Evolutionary conservation across 2,329 filamentous ascomycete genomes (phyloP).

Genomic region (Fusarium foetens): DNA sequence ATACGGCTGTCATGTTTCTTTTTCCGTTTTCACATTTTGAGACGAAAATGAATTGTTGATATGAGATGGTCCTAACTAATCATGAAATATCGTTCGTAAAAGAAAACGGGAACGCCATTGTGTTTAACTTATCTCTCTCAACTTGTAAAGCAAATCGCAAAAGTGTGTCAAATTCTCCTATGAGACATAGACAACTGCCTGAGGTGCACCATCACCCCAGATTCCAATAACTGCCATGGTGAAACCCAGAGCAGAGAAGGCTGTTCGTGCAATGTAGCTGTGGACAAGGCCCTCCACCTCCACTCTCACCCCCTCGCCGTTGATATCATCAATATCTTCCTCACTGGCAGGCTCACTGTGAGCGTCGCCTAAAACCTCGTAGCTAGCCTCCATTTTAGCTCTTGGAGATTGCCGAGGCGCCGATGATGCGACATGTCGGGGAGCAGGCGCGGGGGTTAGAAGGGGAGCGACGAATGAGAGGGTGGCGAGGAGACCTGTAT

Average conservation of each 20-base stretch:
- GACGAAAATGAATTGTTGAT: constrained; percentile 16
- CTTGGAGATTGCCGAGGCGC: constrained; percentile 47
- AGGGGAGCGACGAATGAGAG: constrained; percentile 67
- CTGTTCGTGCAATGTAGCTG: constrained; percentile 65
- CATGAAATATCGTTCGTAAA: constrained; percentile 15
- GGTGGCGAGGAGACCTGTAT: constrained; percentile 77
- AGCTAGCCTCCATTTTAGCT: constrained; percentile 73
- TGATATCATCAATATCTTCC: constrained; percentile 64
- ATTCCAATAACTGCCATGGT: constrained; percentile 71
- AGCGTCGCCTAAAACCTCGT: constrained; percentile 72
- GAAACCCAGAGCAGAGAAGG: constrained; percentile 66
- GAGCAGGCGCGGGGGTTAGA: constrained; percentile 54
- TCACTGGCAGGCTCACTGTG: constrained; percentile 60
- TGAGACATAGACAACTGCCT: constrained; percentile 49
- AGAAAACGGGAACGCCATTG: constrained; percentile 23
- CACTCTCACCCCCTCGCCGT: constrained; percentile 70
- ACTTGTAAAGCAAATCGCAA: constrained; percentile 14
- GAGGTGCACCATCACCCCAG: constrained; percentile 69
- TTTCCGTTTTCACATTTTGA: neutral
- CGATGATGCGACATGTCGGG: constrained; percentile 44
- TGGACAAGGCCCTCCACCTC: constrained; percentile 66
- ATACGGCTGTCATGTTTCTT: neutral
- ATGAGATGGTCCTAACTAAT: constrained; percentile 31
- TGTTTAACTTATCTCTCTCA: constrained; percentile 32
- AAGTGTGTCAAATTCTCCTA: constrained; percentile 27